Conservation (phyloP, 2,329 filamentous ascomycete species). For the Tolypocladium paradoxum region DNA sequence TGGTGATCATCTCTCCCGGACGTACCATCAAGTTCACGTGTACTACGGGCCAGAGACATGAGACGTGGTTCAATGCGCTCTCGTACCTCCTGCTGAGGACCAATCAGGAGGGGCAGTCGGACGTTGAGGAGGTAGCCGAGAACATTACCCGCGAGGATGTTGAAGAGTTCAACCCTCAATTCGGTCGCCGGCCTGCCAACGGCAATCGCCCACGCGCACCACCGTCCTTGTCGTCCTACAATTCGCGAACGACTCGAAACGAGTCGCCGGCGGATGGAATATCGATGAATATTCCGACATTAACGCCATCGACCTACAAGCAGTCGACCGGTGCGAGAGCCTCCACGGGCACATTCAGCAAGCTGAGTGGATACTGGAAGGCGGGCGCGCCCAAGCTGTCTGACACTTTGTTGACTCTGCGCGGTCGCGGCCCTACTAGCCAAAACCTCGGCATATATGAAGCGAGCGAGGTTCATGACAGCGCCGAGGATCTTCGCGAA, state of each 20-base stretch:
- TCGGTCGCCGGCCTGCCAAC: slow-evolving; percentile 22
- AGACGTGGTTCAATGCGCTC: slow-evolving; percentile 97
- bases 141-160: slow-evolving; percentile 52
- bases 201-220: slow-evolving; percentile 40
- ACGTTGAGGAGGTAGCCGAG: slow-evolving; percentile 47
- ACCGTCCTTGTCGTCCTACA: slow-evolving; percentile 68
- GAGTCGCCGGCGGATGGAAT: slow-evolving; percentile 46
- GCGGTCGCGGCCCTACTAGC: slow-evolving; percentile 37
- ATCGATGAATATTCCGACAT: slow-evolving; percentile 43
- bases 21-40: slow-evolving; percentile 90
- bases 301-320: slow-evolving; percentile 39
- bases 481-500: slow-evolving; percentile 70
- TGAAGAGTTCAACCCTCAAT: slow-evolving; percentile 72
- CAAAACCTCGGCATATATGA: slow-evolving; percentile 43
- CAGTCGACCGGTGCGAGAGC: slow-evolving; percentile 19
- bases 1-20: slow-evolving; percentile 82
- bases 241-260: slow-evolving; percentile 60
- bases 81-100: slow-evolving; percentile 83
- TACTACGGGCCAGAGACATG: slow-evolving; percentile 83
- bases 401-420: slow-evolving; percentile 42
- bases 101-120: slow-evolving; percentile 49
- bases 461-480: slow-evolving; percentile 57
- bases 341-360: slow-evolving; percentile 40
- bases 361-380: slow-evolving; percentile 51
- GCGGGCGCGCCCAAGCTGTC: slow-evolving; percentile 30